Evolutionary conservation across 2,329 filamentous ascomycete genomes (phyloP).

Genomic region (Fusarium devonianum): DNA sequence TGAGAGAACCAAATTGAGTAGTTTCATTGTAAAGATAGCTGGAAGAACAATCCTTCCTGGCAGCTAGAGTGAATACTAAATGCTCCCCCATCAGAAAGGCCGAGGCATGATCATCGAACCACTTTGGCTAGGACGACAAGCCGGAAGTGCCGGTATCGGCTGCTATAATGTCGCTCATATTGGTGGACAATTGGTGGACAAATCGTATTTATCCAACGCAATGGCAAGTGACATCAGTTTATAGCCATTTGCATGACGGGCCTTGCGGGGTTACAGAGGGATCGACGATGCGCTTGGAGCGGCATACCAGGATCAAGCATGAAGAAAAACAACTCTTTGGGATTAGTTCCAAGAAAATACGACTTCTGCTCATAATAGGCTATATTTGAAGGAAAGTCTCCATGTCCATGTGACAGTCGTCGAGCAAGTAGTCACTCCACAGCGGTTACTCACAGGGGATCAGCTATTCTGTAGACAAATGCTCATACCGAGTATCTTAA

Average conservation of each 20-base stretch:
- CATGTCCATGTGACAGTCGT: no score
- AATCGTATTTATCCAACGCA: slow-evolving; percentile 35
- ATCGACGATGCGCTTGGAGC: slow-evolving; percentile 17
- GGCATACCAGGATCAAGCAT: slow-evolving; percentile 1
- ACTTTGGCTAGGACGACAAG: background rate
- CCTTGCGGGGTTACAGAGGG: background rate
- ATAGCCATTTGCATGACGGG: slow-evolving; percentile 3
- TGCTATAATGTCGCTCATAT: slow-evolving; percentile 6
- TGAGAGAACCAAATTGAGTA: slow-evolving; percentile 7
- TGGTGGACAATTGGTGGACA: slow-evolving; percentile 30
- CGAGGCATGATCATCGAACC: no score
- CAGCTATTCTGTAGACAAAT: no score
- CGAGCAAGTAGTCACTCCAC: background rate
- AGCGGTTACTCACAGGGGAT: no score
- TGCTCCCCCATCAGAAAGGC: no score
- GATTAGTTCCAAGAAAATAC: no score
- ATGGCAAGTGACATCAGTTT: slow-evolving; percentile 7
- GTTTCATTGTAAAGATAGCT: slow-evolving; percentile 18
- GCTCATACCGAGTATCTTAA: no score
- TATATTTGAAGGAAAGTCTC: no score
- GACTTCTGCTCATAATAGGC: no score
- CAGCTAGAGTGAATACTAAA: no score
- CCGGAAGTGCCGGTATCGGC: slow-evolving; percentile 17
- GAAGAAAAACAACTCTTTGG: no score
- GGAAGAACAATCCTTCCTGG: background rate